Evolutionary conservation across 495 filamentous ascomycete species (phyloP).

Genomic region (Penicillium simplicissimum): DNA sequence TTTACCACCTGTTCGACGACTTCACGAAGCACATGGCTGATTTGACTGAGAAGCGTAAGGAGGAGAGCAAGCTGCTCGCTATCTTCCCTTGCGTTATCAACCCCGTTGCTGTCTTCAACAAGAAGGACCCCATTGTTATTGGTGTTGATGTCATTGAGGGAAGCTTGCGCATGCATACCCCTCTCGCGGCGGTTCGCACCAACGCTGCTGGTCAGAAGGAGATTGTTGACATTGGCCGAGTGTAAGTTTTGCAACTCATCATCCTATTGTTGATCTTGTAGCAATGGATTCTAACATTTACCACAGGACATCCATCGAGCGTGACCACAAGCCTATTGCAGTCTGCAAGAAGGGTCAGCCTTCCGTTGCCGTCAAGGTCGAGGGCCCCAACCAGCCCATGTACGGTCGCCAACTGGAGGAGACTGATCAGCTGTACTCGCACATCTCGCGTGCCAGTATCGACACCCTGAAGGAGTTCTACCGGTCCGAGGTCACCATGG

Average conservation of each 20-base stretch:
- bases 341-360: constrained; percentile 95
- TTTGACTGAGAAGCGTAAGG: constrained; percentile 86
- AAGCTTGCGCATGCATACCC: constrained; percentile 78
- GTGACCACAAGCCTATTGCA: constrained; percentile 92
- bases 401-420: constrained; percentile 97
- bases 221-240: constrained; percentile 82
- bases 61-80: constrained; percentile 90
- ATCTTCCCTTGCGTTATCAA: constrained; percentile 94
- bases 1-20: constrained; percentile 96
- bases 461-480: constrained; percentile 97
- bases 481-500: constrained; percentile 81
- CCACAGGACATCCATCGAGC: constrained; percentile 84
- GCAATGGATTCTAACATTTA: not conserved
- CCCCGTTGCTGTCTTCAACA: constrained; percentile 96
- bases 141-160: constrained; percentile 96
- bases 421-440: constrained; percentile 82
- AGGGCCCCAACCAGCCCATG: constrained; percentile 89
- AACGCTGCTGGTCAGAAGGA: constrained; percentile 79
- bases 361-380: constrained; percentile 96
- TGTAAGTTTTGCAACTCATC: constrained; percentile 63
- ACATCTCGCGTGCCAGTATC: constrained; percentile 84
- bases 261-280: not conserved
- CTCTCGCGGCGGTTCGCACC: constrained; percentile 78
- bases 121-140: constrained; percentile 92
- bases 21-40: constrained; percentile 93